Conservation (phyloP, 768 basidiomycete species). For the Hygrocybe coccinea region DNA sequence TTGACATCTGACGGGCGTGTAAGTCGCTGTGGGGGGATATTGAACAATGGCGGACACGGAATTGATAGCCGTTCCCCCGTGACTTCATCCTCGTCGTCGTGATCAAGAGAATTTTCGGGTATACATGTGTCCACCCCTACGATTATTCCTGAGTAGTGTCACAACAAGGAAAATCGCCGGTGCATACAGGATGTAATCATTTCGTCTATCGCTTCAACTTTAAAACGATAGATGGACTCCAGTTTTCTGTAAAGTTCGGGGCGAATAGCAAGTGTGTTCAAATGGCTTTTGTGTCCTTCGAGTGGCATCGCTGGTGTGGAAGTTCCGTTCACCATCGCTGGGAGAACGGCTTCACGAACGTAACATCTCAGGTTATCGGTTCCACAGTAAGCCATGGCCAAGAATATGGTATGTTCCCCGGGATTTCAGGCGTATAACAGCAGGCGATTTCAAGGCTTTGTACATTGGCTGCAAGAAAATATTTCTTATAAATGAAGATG, state of each 20-base stretch:
- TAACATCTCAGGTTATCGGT: conserved; percentile 45
- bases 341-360: conserved; percentile 44
- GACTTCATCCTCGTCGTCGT: conserved; percentile 35
- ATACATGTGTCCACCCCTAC: conserved; percentile 39
- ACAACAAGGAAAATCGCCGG: neutral
- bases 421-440: neutral
- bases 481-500: too few relatives aligned
- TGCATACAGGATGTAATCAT: conserved; percentile 37
- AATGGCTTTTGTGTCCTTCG: conserved; percentile 43
- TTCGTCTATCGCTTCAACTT: conserved; percentile 27
- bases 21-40: conserved; percentile 29
- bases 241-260: conserved; percentile 49
- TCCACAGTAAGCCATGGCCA: conserved; percentile 28
- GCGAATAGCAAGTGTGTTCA: conserved; percentile 39
- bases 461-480: neutral
- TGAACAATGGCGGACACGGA: conserved; percentile 38
- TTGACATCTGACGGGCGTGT: conserved; percentile 39
- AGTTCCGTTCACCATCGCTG: conserved; percentile 33
- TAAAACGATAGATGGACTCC: conserved; percentile 41
- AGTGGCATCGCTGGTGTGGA: conserved; percentile 32
- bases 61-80: conserved; percentile 41
- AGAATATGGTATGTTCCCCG: too few relatives aligned
- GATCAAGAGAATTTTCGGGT: conserved; percentile 31
- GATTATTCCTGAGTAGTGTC: conserved; percentile 7
- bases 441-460: neutral